phyloP scores from a whole-genome alignment of 1,284 basidiomycete species.

The Jaminaea rosea region DNA sequence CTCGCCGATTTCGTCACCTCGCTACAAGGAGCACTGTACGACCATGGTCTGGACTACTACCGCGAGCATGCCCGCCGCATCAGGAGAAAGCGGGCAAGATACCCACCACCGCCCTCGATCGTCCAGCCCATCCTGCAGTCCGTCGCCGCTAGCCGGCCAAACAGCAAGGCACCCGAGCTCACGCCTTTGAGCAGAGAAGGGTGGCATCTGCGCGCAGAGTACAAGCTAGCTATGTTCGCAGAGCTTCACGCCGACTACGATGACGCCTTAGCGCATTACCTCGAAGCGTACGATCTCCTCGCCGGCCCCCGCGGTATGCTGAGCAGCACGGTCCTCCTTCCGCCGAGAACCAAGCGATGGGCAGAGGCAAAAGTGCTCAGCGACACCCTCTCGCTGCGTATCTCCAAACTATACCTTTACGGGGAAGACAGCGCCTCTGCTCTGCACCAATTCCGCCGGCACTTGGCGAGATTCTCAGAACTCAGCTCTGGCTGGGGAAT shows the following conservation, averaged over 20 bases:
- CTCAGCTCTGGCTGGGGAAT: conserved; percentile 90
- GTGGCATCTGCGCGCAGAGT: conserved; percentile 92
- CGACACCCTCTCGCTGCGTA: conserved; percentile 51
- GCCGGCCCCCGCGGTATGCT: conserved; percentile 9
- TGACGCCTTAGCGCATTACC: conserved; percentile 23
- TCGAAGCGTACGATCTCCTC: conserved; percentile 13
- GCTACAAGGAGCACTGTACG: conserved; percentile 75
- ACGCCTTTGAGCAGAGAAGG: conserved; percentile 64
- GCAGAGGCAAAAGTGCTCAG: conserved; percentile 94
- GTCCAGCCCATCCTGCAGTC: conserved; percentile 32
- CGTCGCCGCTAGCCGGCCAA: not conserved
- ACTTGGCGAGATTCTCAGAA: conserved; percentile 74
- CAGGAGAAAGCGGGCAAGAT: conserved; percentile 71
- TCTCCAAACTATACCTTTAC: conserved; percentile 63
- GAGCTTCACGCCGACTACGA: conserved; percentile 89
- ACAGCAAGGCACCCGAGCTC: conserved; percentile 4
- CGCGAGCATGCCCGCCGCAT: conserved; percentile 82
- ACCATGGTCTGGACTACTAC: conserved; percentile 84
- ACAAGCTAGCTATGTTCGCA: conserved; percentile 91
- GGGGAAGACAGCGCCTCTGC: conserved; percentile 65
- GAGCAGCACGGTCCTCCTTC: conserved; percentile 69
- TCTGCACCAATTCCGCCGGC: conserved; percentile 63
- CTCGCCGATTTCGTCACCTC: conserved; percentile 54
- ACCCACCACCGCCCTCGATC: conserved; percentile 48
- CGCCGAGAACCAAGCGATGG: conserved; percentile 91